Evolutionary conservation across 768 basidiomycete species (phyloP).

Genomic region (Holtermannia corniformis): DNA sequence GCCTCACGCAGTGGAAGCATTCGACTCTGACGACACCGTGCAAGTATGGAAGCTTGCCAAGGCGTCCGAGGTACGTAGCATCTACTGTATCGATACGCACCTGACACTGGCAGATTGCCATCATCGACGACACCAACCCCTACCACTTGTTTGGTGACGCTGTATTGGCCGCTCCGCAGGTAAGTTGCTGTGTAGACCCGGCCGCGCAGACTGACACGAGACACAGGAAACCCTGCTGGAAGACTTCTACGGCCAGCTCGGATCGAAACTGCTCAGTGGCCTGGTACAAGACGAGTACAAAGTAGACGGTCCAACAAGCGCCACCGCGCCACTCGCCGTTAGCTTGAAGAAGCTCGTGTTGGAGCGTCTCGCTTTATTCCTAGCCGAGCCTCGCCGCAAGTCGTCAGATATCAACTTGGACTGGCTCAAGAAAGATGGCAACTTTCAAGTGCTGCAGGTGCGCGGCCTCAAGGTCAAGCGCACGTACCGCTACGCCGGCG

Average conservation of each 20-base stretch:
- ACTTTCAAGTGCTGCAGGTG: constrained; percentile 38
- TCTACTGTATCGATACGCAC: not conserved
- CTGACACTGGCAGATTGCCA: constrained; percentile 49
- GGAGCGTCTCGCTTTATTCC: constrained; percentile 78
- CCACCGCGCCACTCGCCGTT: constrained; percentile 8
- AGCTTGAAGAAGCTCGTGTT: constrained; percentile 38
- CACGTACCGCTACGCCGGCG: constrained; percentile 18
- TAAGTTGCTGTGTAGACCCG: constrained; percentile 8
- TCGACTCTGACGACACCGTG: constrained; percentile 49
- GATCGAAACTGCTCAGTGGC: constrained; percentile 61
- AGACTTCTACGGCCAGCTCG: constrained; percentile 70
- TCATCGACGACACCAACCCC: constrained; percentile 77
- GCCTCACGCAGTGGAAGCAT: not conserved
- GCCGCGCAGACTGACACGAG: not conserved
- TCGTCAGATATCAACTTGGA: constrained; percentile 37
- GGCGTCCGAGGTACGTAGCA: constrained; percentile 47
- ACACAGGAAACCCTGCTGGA: constrained; percentile 89
- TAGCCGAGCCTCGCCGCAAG: constrained; percentile 61
- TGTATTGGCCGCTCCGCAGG: constrained; percentile 48
- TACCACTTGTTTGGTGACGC: constrained; percentile 68
- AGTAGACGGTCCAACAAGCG: not conserved
- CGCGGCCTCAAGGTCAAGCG: constrained; percentile 26
- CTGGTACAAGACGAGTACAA: constrained; percentile 71
- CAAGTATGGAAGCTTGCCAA: constrained; percentile 56
- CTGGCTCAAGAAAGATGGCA: constrained; percentile 35